A percentile compares a stretch with the other conserved stretches of the same genome.
These are phyloP conservation scores for Coccomyxa subellipsoidea DNA, from an alignment of 163 green algal genomes.

Conservation along the genomic window DNA sequence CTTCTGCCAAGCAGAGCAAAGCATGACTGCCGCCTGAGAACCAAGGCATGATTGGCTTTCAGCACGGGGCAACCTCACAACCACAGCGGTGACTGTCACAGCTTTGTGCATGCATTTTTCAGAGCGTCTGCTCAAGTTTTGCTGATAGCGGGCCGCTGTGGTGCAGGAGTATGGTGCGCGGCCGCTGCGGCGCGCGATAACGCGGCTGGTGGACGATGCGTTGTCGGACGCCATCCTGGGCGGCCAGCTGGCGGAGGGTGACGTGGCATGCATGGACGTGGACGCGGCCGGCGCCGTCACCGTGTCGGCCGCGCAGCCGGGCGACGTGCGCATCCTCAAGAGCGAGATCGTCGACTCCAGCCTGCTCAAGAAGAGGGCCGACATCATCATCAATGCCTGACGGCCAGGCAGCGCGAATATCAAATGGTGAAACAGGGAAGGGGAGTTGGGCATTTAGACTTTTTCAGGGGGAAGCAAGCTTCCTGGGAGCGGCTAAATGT, in stretches of 20 bases:
- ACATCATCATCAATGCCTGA: slow-evolving; percentile 13
- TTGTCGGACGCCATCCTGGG: slow-evolving; percentile 35
- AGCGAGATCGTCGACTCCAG: slow-evolving; percentile 12
- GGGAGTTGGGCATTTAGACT: too few species aligned
- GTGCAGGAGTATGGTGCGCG: slow-evolving; percentile 36
- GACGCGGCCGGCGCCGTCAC: slow-evolving; percentile 7
- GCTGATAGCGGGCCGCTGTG: neutral
- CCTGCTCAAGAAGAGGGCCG: slow-evolving; percentile 12
- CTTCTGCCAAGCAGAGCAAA: neutral
- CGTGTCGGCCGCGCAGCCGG: neutral
- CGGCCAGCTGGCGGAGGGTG: slow-evolving; percentile 43
- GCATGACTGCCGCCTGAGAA: neutral
- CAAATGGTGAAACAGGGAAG: neutral
- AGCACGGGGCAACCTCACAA: neutral
- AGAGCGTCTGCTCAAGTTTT: neutral
- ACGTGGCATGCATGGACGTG: slow-evolving; percentile 43
- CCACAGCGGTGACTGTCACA: too few species aligned
- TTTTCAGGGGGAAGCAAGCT: too few species aligned
- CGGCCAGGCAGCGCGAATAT: neutral
- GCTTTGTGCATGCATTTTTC: too few species aligned
- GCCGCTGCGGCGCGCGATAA: slow-evolving; percentile 35
- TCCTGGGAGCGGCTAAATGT: neutral
- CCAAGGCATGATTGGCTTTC: neutral
- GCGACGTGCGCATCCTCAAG: neutral
- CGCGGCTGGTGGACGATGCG: slow-evolving; percentile 33